These are phyloP conservation scores for Trichoderma oligosporum DNA, from an alignment of 2,329 filamentous ascomycete species.

Conservation along the genomic window DNA sequence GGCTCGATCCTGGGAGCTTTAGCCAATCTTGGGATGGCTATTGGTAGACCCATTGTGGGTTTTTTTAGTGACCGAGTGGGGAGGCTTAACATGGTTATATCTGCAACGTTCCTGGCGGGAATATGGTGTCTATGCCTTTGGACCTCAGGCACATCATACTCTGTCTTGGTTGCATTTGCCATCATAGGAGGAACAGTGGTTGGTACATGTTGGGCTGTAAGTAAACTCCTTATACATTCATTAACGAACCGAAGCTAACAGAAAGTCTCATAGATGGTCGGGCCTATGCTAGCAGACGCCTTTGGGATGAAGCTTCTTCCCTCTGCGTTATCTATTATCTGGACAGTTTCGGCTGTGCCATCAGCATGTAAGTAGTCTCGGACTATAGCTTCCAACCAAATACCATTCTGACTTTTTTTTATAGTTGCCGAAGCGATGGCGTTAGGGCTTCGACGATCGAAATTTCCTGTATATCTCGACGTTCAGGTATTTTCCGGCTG, in stretches of 20 bases:
- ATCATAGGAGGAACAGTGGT: constrained; percentile 2
- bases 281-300: constrained; percentile 6
- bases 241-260: neutral
- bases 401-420: neutral
- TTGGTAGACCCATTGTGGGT: constrained; percentile 58
- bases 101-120: constrained; percentile 39
- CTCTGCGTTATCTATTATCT: constrained; percentile 11
- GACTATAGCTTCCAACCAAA: neutral
- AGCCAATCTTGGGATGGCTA: constrained; percentile 58
- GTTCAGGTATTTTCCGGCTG: constrained; percentile 8
- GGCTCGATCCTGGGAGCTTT: constrained; percentile 59
- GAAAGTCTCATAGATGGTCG: neutral
- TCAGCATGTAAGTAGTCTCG: constrained; percentile 4
- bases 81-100: constrained; percentile 58
- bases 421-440: constrained; percentile 17
- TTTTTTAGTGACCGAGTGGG: constrained; percentile 59
- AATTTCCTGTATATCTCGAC: constrained; percentile 1
- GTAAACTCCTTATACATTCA: neutral
- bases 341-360: constrained; percentile 2
- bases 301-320: constrained; percentile 17
- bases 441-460: neutral
- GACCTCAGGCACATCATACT: neutral
- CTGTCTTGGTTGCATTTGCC: neutral
- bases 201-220: constrained; percentile 11
- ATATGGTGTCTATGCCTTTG: constrained; percentile 13